Evolutionary conservation across 75 land plant genomes (phyloP).

Genomic region (Picea sitchensis): DNA sequence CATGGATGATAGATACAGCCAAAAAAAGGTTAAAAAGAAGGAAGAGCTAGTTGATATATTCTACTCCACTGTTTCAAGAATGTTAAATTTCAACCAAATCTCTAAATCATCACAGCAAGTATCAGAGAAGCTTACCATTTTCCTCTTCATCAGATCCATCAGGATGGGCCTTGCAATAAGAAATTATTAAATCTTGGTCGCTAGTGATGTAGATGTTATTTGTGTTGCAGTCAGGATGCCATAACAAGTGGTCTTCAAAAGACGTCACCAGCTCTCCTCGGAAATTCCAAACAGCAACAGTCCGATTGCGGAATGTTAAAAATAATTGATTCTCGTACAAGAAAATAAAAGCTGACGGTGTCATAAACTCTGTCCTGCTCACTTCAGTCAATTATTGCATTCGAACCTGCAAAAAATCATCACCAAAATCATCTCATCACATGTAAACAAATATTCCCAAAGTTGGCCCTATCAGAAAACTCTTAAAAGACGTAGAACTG

Average conservation of each 20-base stretch:
- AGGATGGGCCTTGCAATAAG: constrained; percentile 92
- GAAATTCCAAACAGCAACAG: constrained; percentile 98
- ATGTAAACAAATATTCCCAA: not conserved
- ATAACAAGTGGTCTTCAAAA: constrained; percentile 95
- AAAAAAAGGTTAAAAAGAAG: not conserved
- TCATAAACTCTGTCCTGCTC: constrained; percentile 92
- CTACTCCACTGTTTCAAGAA: not conserved
- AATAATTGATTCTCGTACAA: constrained; percentile 93
- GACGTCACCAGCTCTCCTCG: constrained; percentile 98
- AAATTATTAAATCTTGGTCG: constrained; percentile 95
- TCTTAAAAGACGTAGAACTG: not conserved
- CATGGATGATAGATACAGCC: constrained; percentile 1
- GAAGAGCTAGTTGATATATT: not conserved
- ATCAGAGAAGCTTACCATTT: constrained; percentile 32
- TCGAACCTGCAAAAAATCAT: constrained; percentile 60
- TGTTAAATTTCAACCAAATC: not conserved
- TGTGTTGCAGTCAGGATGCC: constrained; percentile 98
- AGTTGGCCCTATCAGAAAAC: not conserved
- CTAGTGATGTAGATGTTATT: constrained; percentile 98
- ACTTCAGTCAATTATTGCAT: constrained; percentile 79
- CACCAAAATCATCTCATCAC: not conserved
- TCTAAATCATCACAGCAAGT: not conserved
- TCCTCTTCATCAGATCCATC: constrained; percentile 63
- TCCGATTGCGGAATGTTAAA: constrained; percentile 84
- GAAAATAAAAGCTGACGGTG: constrained; percentile 96